Evolutionary conservation across 805 yeast species (phyloP), one percentile per base, ranked within the genome.

Genomic region (Kuraishia molischiana): DNA sequence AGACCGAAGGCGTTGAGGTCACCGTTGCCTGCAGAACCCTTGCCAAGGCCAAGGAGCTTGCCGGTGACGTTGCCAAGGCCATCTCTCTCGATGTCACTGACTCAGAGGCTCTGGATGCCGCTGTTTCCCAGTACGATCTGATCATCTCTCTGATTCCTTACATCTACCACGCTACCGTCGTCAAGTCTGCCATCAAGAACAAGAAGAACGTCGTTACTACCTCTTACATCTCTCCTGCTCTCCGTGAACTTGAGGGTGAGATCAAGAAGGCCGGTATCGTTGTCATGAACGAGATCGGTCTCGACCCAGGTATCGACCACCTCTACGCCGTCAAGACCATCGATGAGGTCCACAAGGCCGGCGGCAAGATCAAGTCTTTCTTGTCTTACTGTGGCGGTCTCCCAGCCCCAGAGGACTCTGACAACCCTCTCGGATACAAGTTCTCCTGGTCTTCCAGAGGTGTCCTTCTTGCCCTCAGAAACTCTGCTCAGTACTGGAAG

Each of bases 381-480:
- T 67, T 87, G 52, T 85, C 96, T 5, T 92, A 85, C 81, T 92
- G 98, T 68, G 98, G 98, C 67, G 98, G 98, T 54, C 74, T 92
- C 55, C 97, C 97, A 47, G 92, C 98, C 24, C 97, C 98, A 46
- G 98, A 90, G 67, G 77, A 81, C 63, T 90, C 97, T 22, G 95
- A 87, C 67, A 92, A 92, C 68, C 98, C 98, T 41, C 72, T 92
- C 59, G 98, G 98, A 51, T 92, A 92, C 78, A 92, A 92, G 72
- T 92, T 92, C 67, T 89, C 97, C 32, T 92, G 98, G 98, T 86
- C 97, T 24, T 89, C 97, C 28, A 80, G 98, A 66, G 98, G 98
- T 66, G 97, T 92, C 31, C 67, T 92, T 56, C 74, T 92, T 54
- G 98, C 98, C 15, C 74, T 92, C 58, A 82, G 95, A 74, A 94